phyloP scores from a whole-genome alignment of 306 rosid species.

The Malus sylvestris region DNA sequence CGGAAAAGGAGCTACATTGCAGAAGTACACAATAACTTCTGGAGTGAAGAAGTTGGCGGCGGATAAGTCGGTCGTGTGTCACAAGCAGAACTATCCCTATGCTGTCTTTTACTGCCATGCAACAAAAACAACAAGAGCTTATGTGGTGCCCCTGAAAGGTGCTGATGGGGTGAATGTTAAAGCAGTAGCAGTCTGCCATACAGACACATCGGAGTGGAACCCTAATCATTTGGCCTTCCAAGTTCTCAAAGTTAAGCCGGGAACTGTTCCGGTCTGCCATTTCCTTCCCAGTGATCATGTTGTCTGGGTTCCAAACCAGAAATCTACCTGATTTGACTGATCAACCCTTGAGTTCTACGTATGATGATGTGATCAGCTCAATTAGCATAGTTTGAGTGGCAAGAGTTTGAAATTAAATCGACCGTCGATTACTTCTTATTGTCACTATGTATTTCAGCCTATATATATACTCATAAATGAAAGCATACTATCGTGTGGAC shows the following conservation, averaged over 20 bases:
- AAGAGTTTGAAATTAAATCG: not conserved
- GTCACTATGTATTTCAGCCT: not conserved
- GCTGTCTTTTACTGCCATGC: conserved; percentile 80
- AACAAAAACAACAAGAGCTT: conserved; percentile 29
- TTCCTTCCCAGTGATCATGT: conserved; percentile 80
- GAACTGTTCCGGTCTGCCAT: conserved; percentile 70
- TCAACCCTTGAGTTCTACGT: not conserved
- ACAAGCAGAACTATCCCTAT: conserved; percentile 57
- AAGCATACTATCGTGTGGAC: not conserved
- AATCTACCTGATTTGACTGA: not conserved
- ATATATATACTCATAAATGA: not conserved
- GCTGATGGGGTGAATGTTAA: conserved; percentile 45
- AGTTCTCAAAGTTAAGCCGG: conserved; percentile 71
- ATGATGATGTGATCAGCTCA: not conserved
- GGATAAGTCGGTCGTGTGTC: conserved; percentile 55
- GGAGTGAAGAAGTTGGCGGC: conserved; percentile 36
- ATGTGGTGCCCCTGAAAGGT: conserved; percentile 45
- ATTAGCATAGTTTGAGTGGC: not conserved
- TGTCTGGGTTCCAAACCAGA: conserved; percentile 58
- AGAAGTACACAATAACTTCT: conserved; percentile 29
- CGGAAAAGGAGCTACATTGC: conserved; percentile 27
- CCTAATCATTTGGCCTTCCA: conserved; percentile 78
- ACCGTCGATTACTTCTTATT: not conserved
- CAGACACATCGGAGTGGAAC: conserved; percentile 71
- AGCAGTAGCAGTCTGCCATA: conserved; percentile 71